Base-by-base conservation (phyloP, 2,329 filamentous ascomycete genomes). In the Botrytis paeoniae region DNA sequence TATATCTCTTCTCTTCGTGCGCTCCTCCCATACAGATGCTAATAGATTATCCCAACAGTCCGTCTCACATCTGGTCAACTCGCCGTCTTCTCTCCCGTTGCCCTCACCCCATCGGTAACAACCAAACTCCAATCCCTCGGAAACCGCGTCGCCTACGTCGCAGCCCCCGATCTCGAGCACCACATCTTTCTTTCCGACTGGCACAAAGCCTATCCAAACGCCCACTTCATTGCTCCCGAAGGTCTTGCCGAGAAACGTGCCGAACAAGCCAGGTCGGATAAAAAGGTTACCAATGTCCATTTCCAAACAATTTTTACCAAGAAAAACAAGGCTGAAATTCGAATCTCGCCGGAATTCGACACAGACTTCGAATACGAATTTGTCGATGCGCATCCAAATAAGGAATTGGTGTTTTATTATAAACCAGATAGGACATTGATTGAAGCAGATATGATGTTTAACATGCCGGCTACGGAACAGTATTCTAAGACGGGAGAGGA, bases 151-250 rank as follows among this genome's bases (percentile, higher is more conserved):
- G 88, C 87, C 77, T 98, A 98, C 86, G 91, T 99, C 77, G 86
- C 95, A 39, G 95, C 96, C 0, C 89, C 92, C 1, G 96, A 99
- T 82, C 87, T 93, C 70, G 94, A 99, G 84, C 96, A 99, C 83
- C 96, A 99, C 86, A 93, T 99, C 81, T 97, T 96, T 85, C 82
- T 99, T 71, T 91, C 92, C 0, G 86, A 93, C 66, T 99, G 96
- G 95, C 89, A 92, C 79, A 84, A 88, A 66, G 92, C 89, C 39
- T 98, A 89, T 81, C 95, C 95, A 0, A 82, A 87, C 60, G 95
- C 95, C 45, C 90, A 91, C 78, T 86, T 99, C 65, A 88, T 98
- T 78, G 95, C 91, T 1, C 92, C 93, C 1, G 91, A 95, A 78
- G 93, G 93, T 0, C 88, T 99, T 1, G 90, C 89, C 35, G 93